Percentiles rank a stretch among this genome's conserved stretches.
Conservation (phyloP, 73 alveolate species). For the Paramecium pentaurelia region DNA sequence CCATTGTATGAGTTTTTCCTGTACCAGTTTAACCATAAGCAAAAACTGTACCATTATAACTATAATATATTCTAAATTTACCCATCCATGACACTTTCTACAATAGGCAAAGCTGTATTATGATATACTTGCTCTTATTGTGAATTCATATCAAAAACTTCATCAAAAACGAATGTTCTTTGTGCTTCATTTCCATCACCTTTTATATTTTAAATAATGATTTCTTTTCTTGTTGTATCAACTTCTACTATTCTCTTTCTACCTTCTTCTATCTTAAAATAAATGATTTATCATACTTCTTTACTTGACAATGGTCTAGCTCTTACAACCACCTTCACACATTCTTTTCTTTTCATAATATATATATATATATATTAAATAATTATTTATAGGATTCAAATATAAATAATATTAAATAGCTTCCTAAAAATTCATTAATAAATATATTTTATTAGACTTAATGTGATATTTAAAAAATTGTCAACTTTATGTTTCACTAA, state of each 20-base stretch:
- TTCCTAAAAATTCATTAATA: not conserved
- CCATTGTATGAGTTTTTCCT: constrained; percentile 97
- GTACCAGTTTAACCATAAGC: constrained; percentile 98
- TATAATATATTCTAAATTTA: not conserved
- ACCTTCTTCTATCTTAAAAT: constrained; percentile 69
- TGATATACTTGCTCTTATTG: constrained; percentile 81
- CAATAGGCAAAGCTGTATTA: constrained; percentile 89
- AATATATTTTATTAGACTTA: too few species aligned
- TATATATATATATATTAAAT: not conserved
- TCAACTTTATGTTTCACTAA: not conserved
- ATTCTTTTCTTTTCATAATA: constrained; percentile 76
- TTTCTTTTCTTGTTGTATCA: constrained; percentile 83
- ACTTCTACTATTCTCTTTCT: constrained; percentile 79
- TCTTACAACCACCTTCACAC: constrained; percentile 93
- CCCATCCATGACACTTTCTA: constrained; percentile 93
- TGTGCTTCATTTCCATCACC: constrained; percentile 75
- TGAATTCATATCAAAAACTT: constrained; percentile 78
- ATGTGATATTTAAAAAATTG: not conserved
- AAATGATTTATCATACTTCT: constrained; percentile 57
- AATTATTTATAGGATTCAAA: not conserved
- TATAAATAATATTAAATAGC: not conserved
- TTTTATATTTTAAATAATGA: constrained; percentile 71
- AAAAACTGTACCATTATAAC: constrained; percentile 94
- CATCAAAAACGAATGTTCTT: constrained; percentile 87
- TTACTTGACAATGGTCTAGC: constrained; percentile 90